Percentiles rank a stretch among this genome's conserved stretches.
These are phyloP conservation scores for Penicillium cataractarum DNA, from an alignment of 495 filamentous ascomycete genomes.

Conservation along the genomic window DNA sequence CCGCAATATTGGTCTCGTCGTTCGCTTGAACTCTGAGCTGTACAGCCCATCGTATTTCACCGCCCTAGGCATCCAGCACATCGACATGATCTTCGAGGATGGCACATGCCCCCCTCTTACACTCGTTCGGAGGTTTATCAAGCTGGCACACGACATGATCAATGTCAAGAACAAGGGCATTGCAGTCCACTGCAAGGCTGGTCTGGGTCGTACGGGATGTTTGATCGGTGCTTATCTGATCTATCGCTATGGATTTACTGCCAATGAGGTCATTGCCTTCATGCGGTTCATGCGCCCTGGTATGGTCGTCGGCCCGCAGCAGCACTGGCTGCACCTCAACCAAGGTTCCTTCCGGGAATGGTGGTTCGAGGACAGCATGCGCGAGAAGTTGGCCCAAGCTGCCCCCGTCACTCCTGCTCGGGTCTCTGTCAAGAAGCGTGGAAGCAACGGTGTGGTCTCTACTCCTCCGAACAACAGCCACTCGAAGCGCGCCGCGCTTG, in stretches of 20 bases:
- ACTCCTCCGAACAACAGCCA: conserved; percentile 81
- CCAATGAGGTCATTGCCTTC: conserved; percentile 96
- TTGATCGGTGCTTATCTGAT: conserved; percentile 97
- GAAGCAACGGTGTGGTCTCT: conserved; percentile 64
- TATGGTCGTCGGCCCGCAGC: conserved; percentile 99
- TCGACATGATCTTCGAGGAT: conserved; percentile 99
- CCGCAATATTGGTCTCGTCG: conserved; percentile 87
- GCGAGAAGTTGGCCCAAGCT: conserved; percentile 62
- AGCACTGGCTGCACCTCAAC: conserved; percentile 98
- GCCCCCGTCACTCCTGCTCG: conserved; percentile 80
- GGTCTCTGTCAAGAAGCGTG: conserved; percentile 54
- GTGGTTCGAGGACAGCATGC: conserved; percentile 92
- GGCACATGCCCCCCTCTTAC: conserved; percentile 89
- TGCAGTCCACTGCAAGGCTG: conserved; percentile 98
- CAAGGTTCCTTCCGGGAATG: conserved; percentile 95
- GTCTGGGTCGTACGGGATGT: conserved; percentile 93
- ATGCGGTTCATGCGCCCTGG: conserved; percentile 99
- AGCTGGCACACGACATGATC: conserved; percentile 92
- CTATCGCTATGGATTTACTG: conserved; percentile 97
- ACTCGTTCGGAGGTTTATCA: conserved; percentile 89
- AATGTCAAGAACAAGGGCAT: conserved; percentile 83
- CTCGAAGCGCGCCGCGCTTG: conserved; percentile 78
- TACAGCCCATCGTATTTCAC: conserved; percentile 97
- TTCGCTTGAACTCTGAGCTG: conserved; percentile 91
- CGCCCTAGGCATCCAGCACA: conserved; percentile 87